A percentile compares a stretch with the other conserved stretches of the same genome.
Evolutionary conservation across 106 monocot genomes (phyloP).

Genomic region (Xerophyta viscosa): DNA sequence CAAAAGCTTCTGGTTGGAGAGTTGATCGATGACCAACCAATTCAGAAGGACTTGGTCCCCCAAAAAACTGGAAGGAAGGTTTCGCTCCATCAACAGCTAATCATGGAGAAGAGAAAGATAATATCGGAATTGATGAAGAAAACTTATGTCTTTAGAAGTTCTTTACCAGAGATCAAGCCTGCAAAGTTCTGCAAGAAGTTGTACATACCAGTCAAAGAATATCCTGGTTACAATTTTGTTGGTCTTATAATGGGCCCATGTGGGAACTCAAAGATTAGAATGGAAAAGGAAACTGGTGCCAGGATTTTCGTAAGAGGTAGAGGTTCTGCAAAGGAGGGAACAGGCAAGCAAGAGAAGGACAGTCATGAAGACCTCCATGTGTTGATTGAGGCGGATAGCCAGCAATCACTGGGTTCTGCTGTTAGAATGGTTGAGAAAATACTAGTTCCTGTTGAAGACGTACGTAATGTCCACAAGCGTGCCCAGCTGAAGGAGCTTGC

Average conservation of each 20-base stretch:
- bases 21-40: too few species aligned
- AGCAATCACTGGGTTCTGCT: slow-evolving; percentile 56
- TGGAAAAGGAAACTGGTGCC: slow-evolving; percentile 58
- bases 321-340: slow-evolving; percentile 18
- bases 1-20: too few species aligned
- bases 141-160: too few species aligned
- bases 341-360: too few species aligned
- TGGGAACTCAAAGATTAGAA: slow-evolving; percentile 47
- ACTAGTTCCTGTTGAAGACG: slow-evolving; percentile 46
- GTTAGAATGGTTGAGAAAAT: slow-evolving; percentile 57
- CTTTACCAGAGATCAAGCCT: too few species aligned
- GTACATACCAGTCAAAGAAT: slow-evolving; percentile 54
- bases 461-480: slow-evolving; percentile 29
- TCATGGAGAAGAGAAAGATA: too few species aligned
- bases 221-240: slow-evolving; percentile 54
- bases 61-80: too few species aligned
- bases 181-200: slow-evolving; percentile 50
- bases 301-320: slow-evolving; percentile 49
- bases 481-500: slow-evolving; percentile 63
- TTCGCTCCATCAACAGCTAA: too few species aligned
- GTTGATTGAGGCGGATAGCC: slow-evolving; percentile 33
- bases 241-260: slow-evolving; percentile 66
- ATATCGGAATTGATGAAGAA: too few species aligned
- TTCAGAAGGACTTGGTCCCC: too few species aligned
- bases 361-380: slow-evolving; percentile 68